phyloP scores from a whole-genome alignment of 164 flowering plant species.

The Houttuynia cordata region DNA sequence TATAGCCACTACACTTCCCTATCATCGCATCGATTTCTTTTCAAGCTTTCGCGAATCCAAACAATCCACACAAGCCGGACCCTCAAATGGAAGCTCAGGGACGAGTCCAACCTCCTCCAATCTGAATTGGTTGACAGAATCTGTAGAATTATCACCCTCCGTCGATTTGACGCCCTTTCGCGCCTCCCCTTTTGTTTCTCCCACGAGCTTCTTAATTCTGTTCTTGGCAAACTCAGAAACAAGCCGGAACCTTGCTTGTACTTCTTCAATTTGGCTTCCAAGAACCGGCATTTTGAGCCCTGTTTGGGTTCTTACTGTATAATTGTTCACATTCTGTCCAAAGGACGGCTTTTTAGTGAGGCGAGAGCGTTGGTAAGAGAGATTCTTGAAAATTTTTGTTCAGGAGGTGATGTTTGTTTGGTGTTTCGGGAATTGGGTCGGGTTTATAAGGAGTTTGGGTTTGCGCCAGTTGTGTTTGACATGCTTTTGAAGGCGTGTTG shows the following conservation, averaged over 20 bases:
- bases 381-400: conserved; percentile 26
- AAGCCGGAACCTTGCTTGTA: conserved; percentile 42
- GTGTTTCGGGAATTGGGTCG: conserved; percentile 48
- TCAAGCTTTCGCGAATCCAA: background rate
- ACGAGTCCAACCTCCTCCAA: conserved; percentile 29
- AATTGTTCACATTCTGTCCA: conserved; percentile 62
- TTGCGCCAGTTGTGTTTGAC: conserved; percentile 70
- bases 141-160: conserved; percentile 45
- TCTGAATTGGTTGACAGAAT: conserved; percentile 46
- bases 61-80: conserved; percentile 26
- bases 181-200: conserved; percentile 45
- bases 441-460: conserved; percentile 54
- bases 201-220: conserved; percentile 42
- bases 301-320: conserved; percentile 39
- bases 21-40: background rate
- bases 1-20: conserved; percentile 2
- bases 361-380: conserved; percentile 36
- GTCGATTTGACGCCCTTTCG: conserved; percentile 31
- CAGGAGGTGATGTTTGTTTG: conserved; percentile 10
- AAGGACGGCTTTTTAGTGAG: conserved; percentile 49
- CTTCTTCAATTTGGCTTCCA: conserved; percentile 50
- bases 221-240: conserved; percentile 39
- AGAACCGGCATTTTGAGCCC: conserved; percentile 47
- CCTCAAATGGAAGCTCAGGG: conserved; percentile 34
- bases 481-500: conserved; percentile 68